These are phyloP conservation scores for Backusella luteola DNA, from an alignment of 192 early-diverging fungal genomes.

Conservation along the genomic window DNA sequence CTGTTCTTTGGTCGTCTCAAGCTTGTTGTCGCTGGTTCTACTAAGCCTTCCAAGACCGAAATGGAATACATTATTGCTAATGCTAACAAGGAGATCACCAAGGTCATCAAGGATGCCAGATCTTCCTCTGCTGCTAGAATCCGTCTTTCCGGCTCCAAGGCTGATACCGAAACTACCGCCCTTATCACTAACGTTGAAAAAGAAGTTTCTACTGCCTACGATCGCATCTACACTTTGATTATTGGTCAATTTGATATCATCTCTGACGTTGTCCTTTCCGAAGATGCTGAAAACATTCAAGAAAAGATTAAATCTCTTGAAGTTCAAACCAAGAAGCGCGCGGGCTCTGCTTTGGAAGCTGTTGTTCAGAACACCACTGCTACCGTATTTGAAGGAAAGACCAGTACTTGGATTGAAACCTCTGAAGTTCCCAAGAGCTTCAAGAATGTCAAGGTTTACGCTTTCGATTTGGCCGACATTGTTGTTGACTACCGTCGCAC, in stretches of 20 bases:
- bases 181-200: conserved; percentile 7
- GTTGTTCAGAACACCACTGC: conserved; percentile 12
- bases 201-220: conserved; percentile 3
- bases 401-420: conserved; percentile 26
- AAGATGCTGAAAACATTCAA: conserved; percentile 6
- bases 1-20: conserved; percentile 4
- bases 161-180: neutral
- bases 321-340: conserved; percentile 11
- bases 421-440: conserved; percentile 19
- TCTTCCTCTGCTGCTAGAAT: neutral
- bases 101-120: neutral
- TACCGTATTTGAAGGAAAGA: conserved; percentile 24
- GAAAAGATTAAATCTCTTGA: conserved; percentile 11
- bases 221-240: conserved; percentile 9
- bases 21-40: neutral
- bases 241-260: neutral
- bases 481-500: conserved; percentile 18
- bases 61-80: neutral
- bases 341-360: neutral
- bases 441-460: conserved; percentile 13
- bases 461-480: conserved; percentile 24
- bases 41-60: neutral
- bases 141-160: neutral
- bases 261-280: neutral
- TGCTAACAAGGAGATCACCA: neutral